Evolutionary conservation across 768 basidiomycete species (phyloP), one percentile per base, ranked within the genome.

Genomic region (Pleurotus tuoliensis): DNA sequence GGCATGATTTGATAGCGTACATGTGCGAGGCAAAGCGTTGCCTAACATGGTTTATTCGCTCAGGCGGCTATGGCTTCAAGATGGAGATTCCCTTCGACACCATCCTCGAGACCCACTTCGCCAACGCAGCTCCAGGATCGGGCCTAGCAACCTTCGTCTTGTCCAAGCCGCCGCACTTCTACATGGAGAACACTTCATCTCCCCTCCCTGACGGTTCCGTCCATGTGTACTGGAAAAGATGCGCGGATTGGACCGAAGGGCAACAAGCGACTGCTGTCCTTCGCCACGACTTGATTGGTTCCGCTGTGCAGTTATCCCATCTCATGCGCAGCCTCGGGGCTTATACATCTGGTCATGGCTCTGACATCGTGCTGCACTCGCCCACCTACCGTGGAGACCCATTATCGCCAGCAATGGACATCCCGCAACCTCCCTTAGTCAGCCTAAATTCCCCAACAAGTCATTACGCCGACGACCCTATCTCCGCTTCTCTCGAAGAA

Each of bases 11-110:
- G 7, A 76, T 92, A 34, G 87, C 88, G 1, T 93, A 92, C 68
- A 74, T 88, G 11, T 91, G 81, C 67, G 86, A 91, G 20, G 59
- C 67, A 41, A 87, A 82, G 62, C 82, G 79, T 41, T 84, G 80
- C 63, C 71, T 93, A 25, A 82, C 81, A 3, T 93, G 92, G 92
- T 93, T 86, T 68, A 86, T 93, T 55, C 82, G 84, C 41, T 87
- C 87, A 5, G 76, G 72, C 0, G 88, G 87, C 18, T 80, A 79
- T 59, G 82, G 87, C 16, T 92, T 92, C 78, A 92, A 92, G 69
- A 93, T 93, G 87, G 88, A 90, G 59, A 77, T 92, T 15, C 82
- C 88, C 4, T 90, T 88, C 69, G 76, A 82, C 56, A 77, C 69
- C 58, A 84, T 92, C 59, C 61, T 76, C 16, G 75, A 83, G 27